Evolutionary conservation across 2,329 filamentous ascomycete genomes (phyloP).

Genomic region (Alternaria sp.): DNA sequence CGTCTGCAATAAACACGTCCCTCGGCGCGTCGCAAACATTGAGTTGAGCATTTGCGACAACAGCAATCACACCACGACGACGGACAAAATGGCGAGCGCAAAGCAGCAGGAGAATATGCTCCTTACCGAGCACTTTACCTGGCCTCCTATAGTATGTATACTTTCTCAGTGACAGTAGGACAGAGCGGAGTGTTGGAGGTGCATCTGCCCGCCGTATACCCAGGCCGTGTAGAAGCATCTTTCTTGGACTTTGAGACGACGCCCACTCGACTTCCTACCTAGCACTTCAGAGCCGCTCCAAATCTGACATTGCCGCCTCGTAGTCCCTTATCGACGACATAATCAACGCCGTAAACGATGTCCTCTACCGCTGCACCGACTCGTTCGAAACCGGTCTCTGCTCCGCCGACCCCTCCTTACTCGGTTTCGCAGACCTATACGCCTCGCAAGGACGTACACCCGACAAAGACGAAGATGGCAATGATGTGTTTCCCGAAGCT

Average conservation of each 20-base stretch:
- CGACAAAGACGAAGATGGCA: slow-evolving; percentile 53
- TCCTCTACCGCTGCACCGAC: slow-evolving; percentile 88
- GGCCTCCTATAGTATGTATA: slow-evolving; percentile 81
- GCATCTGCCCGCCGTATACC: slow-evolving; percentile 17
- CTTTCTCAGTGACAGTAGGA: background rate
- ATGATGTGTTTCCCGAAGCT: slow-evolving; percentile 58
- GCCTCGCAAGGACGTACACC: slow-evolving; percentile 58
- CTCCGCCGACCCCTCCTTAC: slow-evolving; percentile 72
- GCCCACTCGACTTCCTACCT: background rate
- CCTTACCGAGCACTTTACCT: slow-evolving; percentile 94
- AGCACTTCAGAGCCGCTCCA: background rate
- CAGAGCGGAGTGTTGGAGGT: background rate
- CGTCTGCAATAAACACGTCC: slow-evolving; percentile 33
- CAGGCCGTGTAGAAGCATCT: background rate
- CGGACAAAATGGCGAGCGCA: slow-evolving; percentile 52
- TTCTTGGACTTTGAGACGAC: background rate
- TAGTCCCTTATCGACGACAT: slow-evolving; percentile 96
- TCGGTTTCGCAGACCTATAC: slow-evolving; percentile 75
- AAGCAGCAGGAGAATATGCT: slow-evolving; percentile 65
- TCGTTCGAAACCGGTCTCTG: slow-evolving; percentile 85
- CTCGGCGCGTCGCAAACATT: slow-evolving; percentile 35
- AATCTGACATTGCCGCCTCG: background rate
- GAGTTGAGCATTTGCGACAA: slow-evolving; percentile 19
- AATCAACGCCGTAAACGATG: slow-evolving; percentile 94
- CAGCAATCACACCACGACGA: slow-evolving; percentile 3